Conservation (phyloP, 2,329 filamentous ascomycete genomes). For the Trichophyton verrucosum region DNA sequence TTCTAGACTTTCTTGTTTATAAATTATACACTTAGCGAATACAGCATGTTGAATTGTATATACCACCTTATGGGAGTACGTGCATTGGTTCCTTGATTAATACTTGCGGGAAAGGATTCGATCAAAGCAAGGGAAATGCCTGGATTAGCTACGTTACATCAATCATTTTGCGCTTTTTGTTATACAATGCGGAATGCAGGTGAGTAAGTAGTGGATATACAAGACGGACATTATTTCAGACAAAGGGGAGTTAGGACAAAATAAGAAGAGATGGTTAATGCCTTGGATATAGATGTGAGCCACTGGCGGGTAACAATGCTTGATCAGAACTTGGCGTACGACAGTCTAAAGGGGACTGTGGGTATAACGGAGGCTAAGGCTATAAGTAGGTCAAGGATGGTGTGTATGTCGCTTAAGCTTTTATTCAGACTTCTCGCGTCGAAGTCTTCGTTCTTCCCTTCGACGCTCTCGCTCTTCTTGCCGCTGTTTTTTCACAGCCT, state of each 20-base stretch:
- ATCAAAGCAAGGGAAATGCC: background rate
- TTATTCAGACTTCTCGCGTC: slow-evolving; percentile 11
- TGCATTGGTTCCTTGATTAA: no score
- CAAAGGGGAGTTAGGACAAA: background rate
- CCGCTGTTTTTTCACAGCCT: slow-evolving; percentile 16
- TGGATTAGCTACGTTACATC: background rate
- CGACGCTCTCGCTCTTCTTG: slow-evolving; percentile 18
- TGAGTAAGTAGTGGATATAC: background rate
- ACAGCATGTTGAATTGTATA: no score
- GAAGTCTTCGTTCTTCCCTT: slow-evolving; percentile 14
- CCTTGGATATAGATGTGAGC: background rate
- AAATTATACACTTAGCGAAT: no score
- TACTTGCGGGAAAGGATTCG: background rate
- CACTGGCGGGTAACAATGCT: background rate
- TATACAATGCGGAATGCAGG: background rate
- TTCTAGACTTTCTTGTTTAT: no score
- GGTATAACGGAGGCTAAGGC: background rate
- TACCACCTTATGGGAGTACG: no score
- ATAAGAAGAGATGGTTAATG: background rate
- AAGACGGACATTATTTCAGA: background rate
- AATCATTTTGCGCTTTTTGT: background rate
- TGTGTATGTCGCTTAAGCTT: background rate
- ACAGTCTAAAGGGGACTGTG: background rate
- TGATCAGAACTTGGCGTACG: background rate
- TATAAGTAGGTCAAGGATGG: background rate